phyloP scores from a whole-genome alignment of 1,284 basidiomycete genomes.

The Malassezia globosa region DNA sequence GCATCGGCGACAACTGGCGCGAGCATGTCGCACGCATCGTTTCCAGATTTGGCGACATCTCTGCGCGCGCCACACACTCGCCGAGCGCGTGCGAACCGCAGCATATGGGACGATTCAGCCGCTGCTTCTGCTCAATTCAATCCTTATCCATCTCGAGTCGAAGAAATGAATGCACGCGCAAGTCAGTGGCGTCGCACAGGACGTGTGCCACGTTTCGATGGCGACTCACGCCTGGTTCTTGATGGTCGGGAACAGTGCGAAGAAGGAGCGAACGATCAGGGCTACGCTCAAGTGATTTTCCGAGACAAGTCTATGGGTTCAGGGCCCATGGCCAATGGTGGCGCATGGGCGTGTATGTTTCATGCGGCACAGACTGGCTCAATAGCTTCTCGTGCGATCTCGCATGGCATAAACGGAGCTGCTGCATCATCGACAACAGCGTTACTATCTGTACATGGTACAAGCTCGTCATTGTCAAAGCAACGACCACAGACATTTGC shows the following conservation, averaged over 20 bases:
- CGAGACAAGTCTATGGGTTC: background rate
- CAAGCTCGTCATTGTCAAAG: too few relatives aligned
- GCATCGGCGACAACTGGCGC: background rate
- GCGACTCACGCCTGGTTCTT: background rate
- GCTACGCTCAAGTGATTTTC: background rate
- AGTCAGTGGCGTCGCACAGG: constrained; percentile 8
- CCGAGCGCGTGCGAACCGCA: constrained; percentile 9
- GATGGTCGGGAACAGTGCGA: background rate
- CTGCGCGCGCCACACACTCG: constrained; percentile 1
- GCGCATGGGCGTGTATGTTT: constrained; percentile 14
- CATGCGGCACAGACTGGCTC: constrained; percentile 1
- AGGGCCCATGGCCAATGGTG: background rate
- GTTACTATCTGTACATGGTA: too few relatives aligned
- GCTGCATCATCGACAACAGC: background rate
- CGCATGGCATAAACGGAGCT: background rate
- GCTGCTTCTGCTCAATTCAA: background rate
- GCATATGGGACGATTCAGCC: background rate
- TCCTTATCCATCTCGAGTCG: constrained; percentile 9
- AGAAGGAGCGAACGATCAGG: background rate
- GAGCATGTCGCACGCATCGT: background rate
- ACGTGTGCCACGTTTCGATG: background rate
- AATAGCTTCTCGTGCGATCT: background rate
- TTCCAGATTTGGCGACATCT: constrained; percentile 11
- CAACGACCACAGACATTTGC: too few relatives aligned
- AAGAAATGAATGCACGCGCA: constrained; percentile 11